Evolutionary conservation across 1,284 basidiomycete species (phyloP), one percentile per base, ranked within the genome.

Genomic region (Pseudozyma thailandica): DNA sequence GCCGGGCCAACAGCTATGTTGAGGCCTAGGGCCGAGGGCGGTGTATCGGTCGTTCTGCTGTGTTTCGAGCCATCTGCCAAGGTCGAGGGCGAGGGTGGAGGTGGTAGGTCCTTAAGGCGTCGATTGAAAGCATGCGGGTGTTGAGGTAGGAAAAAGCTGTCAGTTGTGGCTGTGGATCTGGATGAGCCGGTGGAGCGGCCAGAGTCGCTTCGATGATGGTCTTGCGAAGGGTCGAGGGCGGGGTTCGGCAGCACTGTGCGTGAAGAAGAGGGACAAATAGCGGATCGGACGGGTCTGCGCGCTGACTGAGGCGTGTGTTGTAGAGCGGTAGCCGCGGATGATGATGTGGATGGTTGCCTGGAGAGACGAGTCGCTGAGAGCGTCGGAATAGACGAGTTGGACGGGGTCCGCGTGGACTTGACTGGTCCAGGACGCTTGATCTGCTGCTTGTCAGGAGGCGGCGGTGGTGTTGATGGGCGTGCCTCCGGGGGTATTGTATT

Each of bases 201-300:
- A 13, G 64, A 68, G 33, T 61, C 64, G 53, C 64, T 68, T 33
- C 64, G 49, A 21, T 68, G 64, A 28, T 68, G 64, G 27, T 61
- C 64, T 26, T 61, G 57, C 2, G 53, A 58, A 4, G 62, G 51
- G 27, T 65, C 62, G 0, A 58, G 47, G 1, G 51, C 43, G 1
- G 62, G 33, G 13, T 27, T 12, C 12, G 55, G n/a, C 5, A 65
- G 43, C 1, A 38, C 23, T 10, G 50, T 31, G 20, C 62, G 62
- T 15, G 62, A 65, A 6, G 55, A 58, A 13, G 55, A 39, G 8
- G 62, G 51, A 35, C 27, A 58, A 12, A 44, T n/a, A 10, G 9
- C 43, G n/a, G 62, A 47, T 30, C 55, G 62, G 13, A 42, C 42
- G 4, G 62, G 50, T 43, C 39, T 58, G 47, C 51, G 55, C 43